A percentile compares a stretch with the other conserved stretches of the same genome.
Conservation (phyloP, 139 green algal genomes). For the Mesostigma viride region DNA sequence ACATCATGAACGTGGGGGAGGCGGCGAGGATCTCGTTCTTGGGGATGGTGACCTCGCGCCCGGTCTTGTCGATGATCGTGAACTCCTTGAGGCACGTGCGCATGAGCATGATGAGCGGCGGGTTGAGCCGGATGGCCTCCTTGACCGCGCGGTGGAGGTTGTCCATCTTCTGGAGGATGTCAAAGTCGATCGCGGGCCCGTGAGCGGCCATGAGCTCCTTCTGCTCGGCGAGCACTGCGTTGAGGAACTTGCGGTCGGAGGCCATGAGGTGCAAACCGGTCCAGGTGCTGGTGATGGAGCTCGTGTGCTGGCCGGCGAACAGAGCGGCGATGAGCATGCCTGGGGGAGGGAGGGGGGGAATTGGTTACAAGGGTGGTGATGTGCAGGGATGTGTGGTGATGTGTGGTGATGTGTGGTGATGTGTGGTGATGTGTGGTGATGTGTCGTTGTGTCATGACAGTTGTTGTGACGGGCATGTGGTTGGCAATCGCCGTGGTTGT, state of each 20-base stretch:
- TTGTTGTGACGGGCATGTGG: too few relatives aligned
- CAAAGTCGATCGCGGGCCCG: conserved; percentile 59
- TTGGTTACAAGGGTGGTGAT: too few relatives aligned
- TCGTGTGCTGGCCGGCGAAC: conserved; percentile 97
- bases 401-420: too few relatives aligned
- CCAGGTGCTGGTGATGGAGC: conserved; percentile 85
- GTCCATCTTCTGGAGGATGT: conserved; percentile 80
- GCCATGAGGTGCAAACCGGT: conserved; percentile 65
- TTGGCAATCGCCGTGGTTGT: too few relatives aligned
- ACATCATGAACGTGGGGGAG: conserved; percentile 79
- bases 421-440: too few relatives aligned
- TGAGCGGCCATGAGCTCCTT: conserved; percentile 47
- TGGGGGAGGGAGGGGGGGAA: too few relatives aligned
- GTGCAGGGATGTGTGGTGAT: too few relatives aligned
- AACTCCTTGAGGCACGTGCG: conserved; percentile 74
- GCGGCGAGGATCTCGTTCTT: conserved; percentile 76
- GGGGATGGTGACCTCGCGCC: conserved; percentile 65
- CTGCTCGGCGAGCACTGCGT: conserved; percentile 32
- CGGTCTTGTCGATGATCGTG: conserved; percentile 61
- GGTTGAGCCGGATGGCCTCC: conserved; percentile 79
- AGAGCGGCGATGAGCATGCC: conserved; percentile 93
- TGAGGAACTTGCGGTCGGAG: conserved; percentile 29
- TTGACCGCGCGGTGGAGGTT: conserved; percentile 71
- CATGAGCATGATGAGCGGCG: conserved; percentile 92
- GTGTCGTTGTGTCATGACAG: too few relatives aligned